Conservation (phyloP, 352 stramenopile genomes). For the Thalassiosira oceanica region DNA sequence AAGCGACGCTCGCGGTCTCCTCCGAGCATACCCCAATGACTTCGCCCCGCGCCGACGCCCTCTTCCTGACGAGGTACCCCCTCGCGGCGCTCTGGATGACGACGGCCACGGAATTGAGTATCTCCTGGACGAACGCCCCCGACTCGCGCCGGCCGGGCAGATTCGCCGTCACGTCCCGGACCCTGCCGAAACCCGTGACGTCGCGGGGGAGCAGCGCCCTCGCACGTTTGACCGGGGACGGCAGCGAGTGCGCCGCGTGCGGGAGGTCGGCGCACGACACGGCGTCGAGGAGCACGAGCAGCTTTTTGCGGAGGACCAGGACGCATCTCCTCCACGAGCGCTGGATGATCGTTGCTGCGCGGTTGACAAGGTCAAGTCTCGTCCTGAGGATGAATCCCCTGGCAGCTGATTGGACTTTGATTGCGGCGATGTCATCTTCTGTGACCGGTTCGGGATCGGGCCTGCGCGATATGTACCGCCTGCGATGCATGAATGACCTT, state of each 20-base stretch:
- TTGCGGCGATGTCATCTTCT: not conserved
- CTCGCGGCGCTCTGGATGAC: slow-evolving; percentile 42
- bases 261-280: not conserved
- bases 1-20: too few species aligned
- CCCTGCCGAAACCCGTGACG: slow-evolving; percentile 16
- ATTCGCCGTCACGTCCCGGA: slow-evolving; percentile 28
- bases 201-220: slow-evolving; percentile 33
- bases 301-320: slow-evolving; percentile 10
- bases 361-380: slow-evolving; percentile 2
- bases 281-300: slow-evolving; percentile 24
- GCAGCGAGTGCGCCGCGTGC: not conserved
- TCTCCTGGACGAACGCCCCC: slow-evolving; percentile 42
- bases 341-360: slow-evolving; percentile 37
- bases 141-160: slow-evolving; percentile 31
- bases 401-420: slow-evolving; percentile 8
- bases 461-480: too few species aligned
- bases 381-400: slow-evolving; percentile 13
- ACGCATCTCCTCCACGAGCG: slow-evolving; percentile 19
- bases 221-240: slow-evolving; percentile 16
- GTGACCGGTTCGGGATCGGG: not conserved
- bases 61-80: slow-evolving; percentile 18
- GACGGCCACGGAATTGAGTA: slow-evolving; percentile 46
- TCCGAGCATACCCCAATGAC: too few species aligned
- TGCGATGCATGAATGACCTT: not conserved
- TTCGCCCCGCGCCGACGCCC: too few species aligned